Percentiles rank a stretch among this genome's conserved stretches.
These are phyloP conservation scores for Verticillium tricorpus DNA, from an alignment of 2,329 filamentous ascomycete species.

Conservation along the genomic window DNA sequence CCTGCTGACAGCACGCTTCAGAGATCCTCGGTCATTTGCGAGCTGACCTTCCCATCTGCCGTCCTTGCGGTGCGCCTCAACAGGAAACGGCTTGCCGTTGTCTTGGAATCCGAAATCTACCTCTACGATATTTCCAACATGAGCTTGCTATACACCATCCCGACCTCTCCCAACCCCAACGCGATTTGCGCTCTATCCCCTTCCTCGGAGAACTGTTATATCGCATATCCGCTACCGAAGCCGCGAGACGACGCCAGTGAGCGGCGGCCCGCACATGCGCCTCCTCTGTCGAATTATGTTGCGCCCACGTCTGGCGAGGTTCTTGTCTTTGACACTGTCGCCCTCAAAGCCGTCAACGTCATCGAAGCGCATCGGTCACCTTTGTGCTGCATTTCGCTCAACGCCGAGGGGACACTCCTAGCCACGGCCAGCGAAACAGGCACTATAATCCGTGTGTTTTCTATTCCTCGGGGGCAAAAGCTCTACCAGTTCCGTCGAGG, in stretches of 20 bases:
- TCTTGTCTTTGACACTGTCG: slow-evolving; percentile 84
- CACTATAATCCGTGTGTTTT: slow-evolving; percentile 95
- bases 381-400: slow-evolving; percentile 83
- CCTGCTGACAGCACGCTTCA: slow-evolving; percentile 23
- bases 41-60: slow-evolving; percentile 96
- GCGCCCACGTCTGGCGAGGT: slow-evolving; percentile 87
- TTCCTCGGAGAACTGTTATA: slow-evolving; percentile 91
- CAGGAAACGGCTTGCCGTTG: slow-evolving; percentile 86
- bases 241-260: slow-evolving; percentile 56
- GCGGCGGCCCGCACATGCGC: slow-evolving; percentile 72
- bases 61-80: slow-evolving; percentile 92
- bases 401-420: slow-evolving; percentile 84
- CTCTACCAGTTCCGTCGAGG: slow-evolving; percentile 94
- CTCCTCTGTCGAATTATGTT: slow-evolving; percentile 72
- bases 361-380: slow-evolving; percentile 93
- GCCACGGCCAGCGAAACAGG: slow-evolving; percentile 96
- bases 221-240: slow-evolving; percentile 86
- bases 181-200: slow-evolving; percentile 91
- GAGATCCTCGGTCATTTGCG: slow-evolving; percentile 83
- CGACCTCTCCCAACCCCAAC: slow-evolving; percentile 87
- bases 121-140: slow-evolving; percentile 99
- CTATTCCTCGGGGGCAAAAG: slow-evolving; percentile 84
- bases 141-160: slow-evolving; percentile 87
- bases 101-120: slow-evolving; percentile 94
- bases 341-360: slow-evolving; percentile 89